Conservation (phyloP, 352 stramenopile genomes). For the Globisporangium irregulare region DNA sequence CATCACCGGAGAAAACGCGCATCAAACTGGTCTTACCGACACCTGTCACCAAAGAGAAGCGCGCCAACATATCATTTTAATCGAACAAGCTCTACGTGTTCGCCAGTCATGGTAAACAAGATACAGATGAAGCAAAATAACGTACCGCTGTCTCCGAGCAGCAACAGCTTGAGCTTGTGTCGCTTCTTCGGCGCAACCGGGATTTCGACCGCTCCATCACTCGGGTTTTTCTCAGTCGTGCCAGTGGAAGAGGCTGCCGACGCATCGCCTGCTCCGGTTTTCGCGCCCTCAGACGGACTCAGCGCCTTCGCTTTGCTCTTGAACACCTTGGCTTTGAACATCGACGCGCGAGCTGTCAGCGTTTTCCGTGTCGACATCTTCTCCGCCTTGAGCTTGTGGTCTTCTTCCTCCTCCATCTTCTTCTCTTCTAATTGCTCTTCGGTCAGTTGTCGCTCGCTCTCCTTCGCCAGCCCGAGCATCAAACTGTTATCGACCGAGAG, state of each 20-base stretch:
- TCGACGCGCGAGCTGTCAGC: constrained; percentile 56
- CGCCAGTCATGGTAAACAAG: no score
- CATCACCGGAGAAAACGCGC: constrained; percentile 90
- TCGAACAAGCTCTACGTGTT: background rate
- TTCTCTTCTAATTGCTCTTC: constrained; percentile 84
- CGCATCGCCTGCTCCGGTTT: background rate
- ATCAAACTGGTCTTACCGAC: constrained; percentile 94
- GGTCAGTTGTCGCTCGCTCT: constrained; percentile 40
- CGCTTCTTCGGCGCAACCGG: constrained; percentile 57
- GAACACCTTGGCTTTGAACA: constrained; percentile 83
- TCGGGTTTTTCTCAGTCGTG: constrained; percentile 16
- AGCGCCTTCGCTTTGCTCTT: constrained; percentile 28
- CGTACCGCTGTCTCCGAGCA: constrained; percentile 88
- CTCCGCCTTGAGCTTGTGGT: constrained; percentile 76
- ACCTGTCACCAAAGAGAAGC: constrained; percentile 28
- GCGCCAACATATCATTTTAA: constrained; percentile 10
- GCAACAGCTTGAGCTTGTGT: constrained; percentile 88
- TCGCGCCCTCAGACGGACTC: constrained; percentile 9
- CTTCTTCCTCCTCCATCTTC: constrained; percentile 86
- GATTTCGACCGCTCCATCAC: constrained; percentile 16
- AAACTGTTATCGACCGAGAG: constrained; percentile 61
- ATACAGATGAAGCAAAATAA: background rate
- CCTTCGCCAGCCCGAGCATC: constrained; percentile 21
- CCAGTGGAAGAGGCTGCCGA: background rate
- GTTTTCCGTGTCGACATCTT: constrained; percentile 65